Evolutionary conservation across 805 yeast species (phyloP).

Genomic region (Helenozyma rhizophorensis): DNA sequence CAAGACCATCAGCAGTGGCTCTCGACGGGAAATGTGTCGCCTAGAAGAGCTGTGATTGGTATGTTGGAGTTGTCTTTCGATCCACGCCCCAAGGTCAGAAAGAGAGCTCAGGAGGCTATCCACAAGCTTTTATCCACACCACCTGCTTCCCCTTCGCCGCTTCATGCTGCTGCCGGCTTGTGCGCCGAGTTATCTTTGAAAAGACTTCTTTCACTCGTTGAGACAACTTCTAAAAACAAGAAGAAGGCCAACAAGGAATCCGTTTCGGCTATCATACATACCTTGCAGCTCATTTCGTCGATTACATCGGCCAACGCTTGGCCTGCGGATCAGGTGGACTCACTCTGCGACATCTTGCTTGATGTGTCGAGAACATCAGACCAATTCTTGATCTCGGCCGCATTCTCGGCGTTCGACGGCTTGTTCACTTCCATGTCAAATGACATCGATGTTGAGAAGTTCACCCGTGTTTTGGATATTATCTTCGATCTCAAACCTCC

Average conservation of each 20-base stretch:
- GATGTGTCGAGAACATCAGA: slow-evolving; percentile 78
- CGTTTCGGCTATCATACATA: slow-evolving; percentile 62
- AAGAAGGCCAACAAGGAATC: slow-evolving; percentile 43
- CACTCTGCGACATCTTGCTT: slow-evolving; percentile 70
- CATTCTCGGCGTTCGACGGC: slow-evolving; percentile 81
- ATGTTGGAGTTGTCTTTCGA: slow-evolving; percentile 75
- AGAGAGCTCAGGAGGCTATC: slow-evolving; percentile 92
- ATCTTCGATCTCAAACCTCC: slow-evolving; percentile 81
- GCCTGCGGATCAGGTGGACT: slow-evolving; percentile 68
- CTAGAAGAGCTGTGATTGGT: slow-evolving; percentile 77
- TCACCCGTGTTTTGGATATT: slow-evolving; percentile 59
- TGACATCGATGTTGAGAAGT: slow-evolving; percentile 59
- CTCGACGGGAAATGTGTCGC: slow-evolving; percentile 54
- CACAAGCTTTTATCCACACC: slow-evolving; percentile 55
- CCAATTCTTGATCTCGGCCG: slow-evolving; percentile 75
- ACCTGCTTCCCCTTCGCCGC: slow-evolving; percentile 73
- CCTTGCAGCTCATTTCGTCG: slow-evolving; percentile 68
- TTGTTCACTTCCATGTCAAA: slow-evolving; percentile 63
- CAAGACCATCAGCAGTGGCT: slow-evolving; percentile 82
- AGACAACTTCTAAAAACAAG: slow-evolving; percentile 27
- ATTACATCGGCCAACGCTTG: slow-evolving; percentile 75
- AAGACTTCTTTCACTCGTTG: slow-evolving; percentile 45
- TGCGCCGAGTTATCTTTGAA: slow-evolving; percentile 68
- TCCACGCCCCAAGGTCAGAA: slow-evolving; percentile 91
- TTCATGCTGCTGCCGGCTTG: slow-evolving; percentile 70